phyloP scores from a whole-genome alignment of 164 flowering plant genomes.

The Buxus sempervirens region DNA sequence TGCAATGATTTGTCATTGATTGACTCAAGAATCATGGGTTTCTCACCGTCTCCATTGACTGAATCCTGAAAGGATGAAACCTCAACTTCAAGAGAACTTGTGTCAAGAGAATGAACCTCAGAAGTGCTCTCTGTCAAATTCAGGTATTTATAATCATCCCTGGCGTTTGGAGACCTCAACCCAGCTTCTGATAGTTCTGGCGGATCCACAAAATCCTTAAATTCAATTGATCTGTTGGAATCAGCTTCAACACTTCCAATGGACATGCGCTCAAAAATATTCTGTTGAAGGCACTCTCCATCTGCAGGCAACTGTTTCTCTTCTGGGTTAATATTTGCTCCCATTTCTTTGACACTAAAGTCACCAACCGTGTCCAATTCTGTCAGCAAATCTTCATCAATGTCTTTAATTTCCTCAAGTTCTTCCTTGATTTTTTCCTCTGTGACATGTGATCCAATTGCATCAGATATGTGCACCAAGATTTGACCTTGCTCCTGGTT shows the following conservation, averaged over 20 bases:
- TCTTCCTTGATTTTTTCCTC: slow-evolving; percentile 29
- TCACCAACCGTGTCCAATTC: slow-evolving; percentile 77
- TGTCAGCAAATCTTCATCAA: slow-evolving; percentile 54
- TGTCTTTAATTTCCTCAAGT: slow-evolving; percentile 43
- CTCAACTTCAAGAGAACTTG: slow-evolving; percentile 11
- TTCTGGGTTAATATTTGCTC: slow-evolving; percentile 7
- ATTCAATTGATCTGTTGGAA: slow-evolving; percentile 9
- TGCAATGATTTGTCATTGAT: not conserved
- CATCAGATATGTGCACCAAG: slow-evolving; percentile 13
- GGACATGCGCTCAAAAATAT: slow-evolving; percentile 16
- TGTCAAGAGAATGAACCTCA: slow-evolving; percentile 17
- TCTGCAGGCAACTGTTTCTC: slow-evolving; percentile 7
- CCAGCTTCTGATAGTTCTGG: slow-evolving; percentile 1
- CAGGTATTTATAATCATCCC: not conserved
- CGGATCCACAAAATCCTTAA: slow-evolving; percentile 7
- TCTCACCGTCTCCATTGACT: not conserved
- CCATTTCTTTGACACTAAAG: slow-evolving; percentile 43
- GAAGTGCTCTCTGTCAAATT: slow-evolving; percentile 4
- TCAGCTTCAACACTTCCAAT: slow-evolving; percentile 10
- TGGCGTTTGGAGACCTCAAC: not conserved
- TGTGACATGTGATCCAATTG: slow-evolving; percentile 12
- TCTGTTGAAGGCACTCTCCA: slow-evolving; percentile 8
- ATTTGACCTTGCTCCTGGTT: slow-evolving; percentile 3
- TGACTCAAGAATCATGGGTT: not conserved
- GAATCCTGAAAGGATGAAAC: not conserved